Base-by-base conservation (phyloP, 805 yeast species). In the Kazachstania taianensis region DNA sequence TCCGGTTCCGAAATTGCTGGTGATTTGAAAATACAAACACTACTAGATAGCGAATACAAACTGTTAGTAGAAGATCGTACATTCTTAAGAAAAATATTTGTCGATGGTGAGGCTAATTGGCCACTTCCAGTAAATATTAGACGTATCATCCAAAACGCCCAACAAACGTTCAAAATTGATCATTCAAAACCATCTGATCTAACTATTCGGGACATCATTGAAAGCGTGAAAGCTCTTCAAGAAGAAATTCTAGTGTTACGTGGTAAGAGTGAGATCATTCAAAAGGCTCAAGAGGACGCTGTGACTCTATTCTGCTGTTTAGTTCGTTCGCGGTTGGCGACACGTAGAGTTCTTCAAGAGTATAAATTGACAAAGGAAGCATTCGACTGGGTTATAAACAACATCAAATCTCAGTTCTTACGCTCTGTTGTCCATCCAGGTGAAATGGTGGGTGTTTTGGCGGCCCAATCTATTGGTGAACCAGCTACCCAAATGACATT, bases 401-500 rank as follows among this genome's bases (percentile, higher is more conserved):
- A 89, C 57, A 74, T 92, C 45, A 96, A 87, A 56, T 75, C 92
- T 22, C 96, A 87, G 61, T 92, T 89, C 66, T 85, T 85, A 46
- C 82, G 80, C 61, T 77, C 96, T 7, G 69, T 83, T 57, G 96
- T 86, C 30, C 89, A 87, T 44, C 95, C 97, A 4, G 96, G 96
- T 70, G 96, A 87, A 59, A 87, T 87, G 96, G 96, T 87, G 40
- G 96, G 96, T 69, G 94, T 87, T 35, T 73, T 87, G 53, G 96
- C 96, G 36, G 96, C 96, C 2, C 96, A 87, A 67, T 85, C 95
- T 25, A 87, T 87, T 64, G 96, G 96, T 68, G 96, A 87, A 59
- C 96, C 96, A 35, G 96, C 96, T 28, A 87, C 96, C 22, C 96
- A 87, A 63, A 87, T 87, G 96, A 87, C 96, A 2, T 72, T 87